A percentile compares a stretch with the other conserved stretches of the same genome.
phyloP scores from a whole-genome alignment of 148 eudicot species.

The Cornus kousa region DNA sequence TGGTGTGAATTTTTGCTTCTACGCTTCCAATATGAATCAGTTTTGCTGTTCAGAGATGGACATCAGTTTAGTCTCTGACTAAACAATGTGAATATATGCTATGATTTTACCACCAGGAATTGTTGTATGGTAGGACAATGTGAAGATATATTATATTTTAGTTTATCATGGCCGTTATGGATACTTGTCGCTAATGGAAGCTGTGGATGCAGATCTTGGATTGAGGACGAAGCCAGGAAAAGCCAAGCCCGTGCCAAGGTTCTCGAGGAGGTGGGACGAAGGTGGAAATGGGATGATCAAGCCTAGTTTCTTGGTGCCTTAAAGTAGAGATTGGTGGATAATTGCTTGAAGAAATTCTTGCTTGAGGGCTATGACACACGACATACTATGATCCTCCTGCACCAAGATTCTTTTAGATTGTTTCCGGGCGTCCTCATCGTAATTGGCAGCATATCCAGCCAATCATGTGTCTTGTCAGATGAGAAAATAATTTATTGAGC shows the following conservation, averaged over 20 bases:
- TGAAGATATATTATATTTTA: neutral
- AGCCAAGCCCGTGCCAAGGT: constrained; percentile 77
- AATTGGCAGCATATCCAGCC: neutral
- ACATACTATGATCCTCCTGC: neutral
- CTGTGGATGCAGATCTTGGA: constrained; percentile 71
- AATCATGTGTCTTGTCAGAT: neutral
- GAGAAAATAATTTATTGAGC: neutral
- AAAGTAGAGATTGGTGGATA: neutral
- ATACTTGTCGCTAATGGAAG: constrained; percentile 3
- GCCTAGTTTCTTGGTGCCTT: neutral
- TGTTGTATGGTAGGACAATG: no score
- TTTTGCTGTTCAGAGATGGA: neutral
- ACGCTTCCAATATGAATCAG: neutral
- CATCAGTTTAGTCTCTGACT: neutral
- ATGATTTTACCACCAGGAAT: neutral
- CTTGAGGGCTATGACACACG: neutral
- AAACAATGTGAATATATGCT: neutral
- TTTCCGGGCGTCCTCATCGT: neutral
- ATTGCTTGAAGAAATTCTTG: constrained; percentile 1
- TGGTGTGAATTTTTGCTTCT: neutral
- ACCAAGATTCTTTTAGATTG: neutral
- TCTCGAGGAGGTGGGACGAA: constrained; percentile 68
- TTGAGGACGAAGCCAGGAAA: constrained; percentile 91
- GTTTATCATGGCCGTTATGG: neutral
- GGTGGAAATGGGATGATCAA: constrained; percentile 77